Base-by-base conservation (phyloP, 176 grass and related monocot species). In the Aegilops umbellulata region DNA sequence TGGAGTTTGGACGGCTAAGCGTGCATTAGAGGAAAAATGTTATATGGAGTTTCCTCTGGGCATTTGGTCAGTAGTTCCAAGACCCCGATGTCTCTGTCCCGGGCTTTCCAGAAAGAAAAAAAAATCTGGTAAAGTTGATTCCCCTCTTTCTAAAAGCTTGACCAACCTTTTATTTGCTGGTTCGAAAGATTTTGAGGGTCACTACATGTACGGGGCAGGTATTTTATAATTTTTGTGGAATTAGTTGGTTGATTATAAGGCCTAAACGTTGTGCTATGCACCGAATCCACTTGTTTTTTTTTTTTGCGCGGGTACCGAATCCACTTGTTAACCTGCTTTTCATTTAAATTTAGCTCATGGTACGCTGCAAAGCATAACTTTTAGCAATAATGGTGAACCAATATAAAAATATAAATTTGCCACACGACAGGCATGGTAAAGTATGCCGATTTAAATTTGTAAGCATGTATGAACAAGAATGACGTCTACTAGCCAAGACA, bases 131-230 rank as follows among this genome's bases (percentile, higher is more conserved):
- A 83, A 83, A 90, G 80, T 60, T 49, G 85, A 90, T 80, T 90
- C 89, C 68, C 75, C 84, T 87, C 75, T 80, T 80, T 44, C 6
- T 5, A 27, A 87, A 87, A 84, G 75, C n/a, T 76, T 87, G 69
- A 84, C 81, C 22, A 8, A 1, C 60, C 1, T 91, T 77, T 70
- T 77, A 1, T 78, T 77, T 2, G 61, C 36, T 30, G 36, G 57
- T 29, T 63, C 44, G 11, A 80, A 62, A 84, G 20, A 12, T 66
- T 77, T 51, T 39, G 1, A 3, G 4, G 10, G 5, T 11, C 55
- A 65, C 65, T 44, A 16, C 42, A 68, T 39, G 60, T 51, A 75
- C 30, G 3, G 2, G 9, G 10, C 0, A 55, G 69, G 17, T 22
- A 20, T 17, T 73, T 20, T 72, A 6, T 20, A 7, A 29, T 20